Base-by-base conservation (phyloP, 495 filamentous ascomycete genomes). In the Hypoxylon perforatum region DNA sequence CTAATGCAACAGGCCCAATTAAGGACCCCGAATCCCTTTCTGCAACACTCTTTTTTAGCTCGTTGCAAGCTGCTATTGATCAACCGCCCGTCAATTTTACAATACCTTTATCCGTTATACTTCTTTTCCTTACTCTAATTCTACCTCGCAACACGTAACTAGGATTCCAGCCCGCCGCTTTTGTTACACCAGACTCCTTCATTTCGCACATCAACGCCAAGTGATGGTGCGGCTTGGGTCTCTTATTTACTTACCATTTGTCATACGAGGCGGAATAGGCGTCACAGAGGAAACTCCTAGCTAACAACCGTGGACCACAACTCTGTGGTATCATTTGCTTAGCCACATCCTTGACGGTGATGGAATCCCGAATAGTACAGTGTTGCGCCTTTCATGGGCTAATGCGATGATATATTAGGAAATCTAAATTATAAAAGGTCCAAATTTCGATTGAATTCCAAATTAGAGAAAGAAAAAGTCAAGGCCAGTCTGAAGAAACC, bases 1-100 rank as follows among this genome's bases (percentile, higher is more conserved):
- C 46, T 69, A 41, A 69, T 65, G 66, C 66, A 65, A 8, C 28
- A 54, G 28, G 22, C 61, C 57, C 48, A 41, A 69, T 69, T 60
- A 21, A 58, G 65, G 44, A 59, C 45, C n/a, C 49, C 49, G 38
- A 52, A 51, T 60, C 51, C 17, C 60, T 47, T 17, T 47, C 33
- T 69, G 60, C 33, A 63, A 69, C 60, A 35, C 44, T 41, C 15
- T 56, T 39, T 51, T 53, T 23, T 49, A 28, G 15, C 51, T 59
- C 21, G 39, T 57, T 48, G 51, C 42, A 42, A 46, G 50, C 50
- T 57, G 35, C 22, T 15, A 30, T 51, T 54, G 48, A 36, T 15
- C 18, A 50, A 45, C 42, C 22, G 8, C 49, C 25, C 36, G 39
- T 28, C 48, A 33, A n/a, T 47, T 38, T 47, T 42, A 39, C 21